Base-by-base conservation (phyloP, 2,329 filamentous ascomycete species). In the Trichoderma lentiforme region DNA sequence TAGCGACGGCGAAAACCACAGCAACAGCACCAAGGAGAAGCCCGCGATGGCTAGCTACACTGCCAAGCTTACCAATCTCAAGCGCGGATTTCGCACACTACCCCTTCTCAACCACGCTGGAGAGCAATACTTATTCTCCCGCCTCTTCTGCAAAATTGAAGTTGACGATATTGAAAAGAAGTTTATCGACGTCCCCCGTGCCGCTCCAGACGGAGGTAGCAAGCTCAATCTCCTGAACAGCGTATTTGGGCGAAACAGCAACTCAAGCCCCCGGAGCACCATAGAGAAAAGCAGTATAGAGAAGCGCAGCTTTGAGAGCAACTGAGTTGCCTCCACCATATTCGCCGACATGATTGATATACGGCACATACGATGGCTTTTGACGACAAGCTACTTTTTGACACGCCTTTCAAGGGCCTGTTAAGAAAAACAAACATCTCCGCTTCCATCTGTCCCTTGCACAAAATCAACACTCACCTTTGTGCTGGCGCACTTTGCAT, bases 81-180 rank as follows among this genome's bases (percentile, higher is more conserved):
- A 95, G 79, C 91, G 96, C 81, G 96, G 96, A 32, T 98, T 96
- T 81, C 94, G 95, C 73, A 97, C 97, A 73, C 86, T 98, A 68
- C 96, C 95, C 12, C 86, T 99, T 18, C 92, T 94, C 80, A 95
- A 98, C 82, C 88, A 90, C 71, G 93, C 94, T 74, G 96, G 95
- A 73, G 95, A 98, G 77, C 93, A 95, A 77, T 98, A 97, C 80
- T 87, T 98, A 57, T 98, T 98, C 82, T 97, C 96, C 3, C 97
- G 94, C 12, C 86, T 99, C 18, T 97, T 98, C 81, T 97, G 95
- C 84, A 91, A 91, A 78, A 93, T 98, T 82, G 90, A 90, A 76
- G 92, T 89, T 34, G 85, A 88, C 51, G 84, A 86, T 15, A 83
- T 87, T 47, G 87, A 87, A 60, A 88, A 86, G 73, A 84, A 88